Base-by-base conservation (phyloP, 2,329 filamentous ascomycete species). In the Claviceps digitariae region DNA sequence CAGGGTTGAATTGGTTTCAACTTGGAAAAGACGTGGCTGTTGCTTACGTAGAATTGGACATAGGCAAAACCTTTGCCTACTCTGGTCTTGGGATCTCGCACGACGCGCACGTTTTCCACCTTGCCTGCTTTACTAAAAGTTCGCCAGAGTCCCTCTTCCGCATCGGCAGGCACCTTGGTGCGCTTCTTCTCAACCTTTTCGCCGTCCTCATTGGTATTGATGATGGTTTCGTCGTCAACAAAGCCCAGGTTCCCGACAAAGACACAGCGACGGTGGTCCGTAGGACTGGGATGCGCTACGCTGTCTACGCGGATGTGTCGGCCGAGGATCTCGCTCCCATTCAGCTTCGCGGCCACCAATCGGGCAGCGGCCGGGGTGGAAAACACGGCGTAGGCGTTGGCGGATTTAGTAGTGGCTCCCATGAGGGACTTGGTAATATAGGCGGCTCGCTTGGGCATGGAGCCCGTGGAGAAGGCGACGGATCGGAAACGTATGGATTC, bases 51-150 rank as follows among this genome's bases (percentile, higher is more conserved):
- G 70, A 98, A 98, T 65, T 98, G 93, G 17, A 98, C 91, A 63
- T 98, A 98, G 57, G 94, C 94, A 64, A 98, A 89, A 4, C 93
- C 93, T 67, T 98, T 98, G 63, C 93, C 90, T 31, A 98, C 88
- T 50, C 94, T 82, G 8, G 94, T 98, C 60, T 86, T 85, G 57
- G 87, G 76, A 64, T 98, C 93, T 53, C 93, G 83, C 50, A 96
- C 81, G 21, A 98, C 90, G 36, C 93, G 86, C 38, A 98, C 94
- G 64, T 84, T 95, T 70, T 98, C 91, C 13, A 98, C 87, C 58
- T 79, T 86, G 59, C 91, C 90, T 51, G 77, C 67, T 65, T 86
- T 81, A 56, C 76, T 72, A 63, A 95, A 94, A 21, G 85, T 83
- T 47, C 83, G 78, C 90, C 90, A 95, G 2, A 95, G 77, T 6